Base-by-base conservation (phyloP, 208 protist genomes). In the Leptomonas pyrrhocoris region DNA sequence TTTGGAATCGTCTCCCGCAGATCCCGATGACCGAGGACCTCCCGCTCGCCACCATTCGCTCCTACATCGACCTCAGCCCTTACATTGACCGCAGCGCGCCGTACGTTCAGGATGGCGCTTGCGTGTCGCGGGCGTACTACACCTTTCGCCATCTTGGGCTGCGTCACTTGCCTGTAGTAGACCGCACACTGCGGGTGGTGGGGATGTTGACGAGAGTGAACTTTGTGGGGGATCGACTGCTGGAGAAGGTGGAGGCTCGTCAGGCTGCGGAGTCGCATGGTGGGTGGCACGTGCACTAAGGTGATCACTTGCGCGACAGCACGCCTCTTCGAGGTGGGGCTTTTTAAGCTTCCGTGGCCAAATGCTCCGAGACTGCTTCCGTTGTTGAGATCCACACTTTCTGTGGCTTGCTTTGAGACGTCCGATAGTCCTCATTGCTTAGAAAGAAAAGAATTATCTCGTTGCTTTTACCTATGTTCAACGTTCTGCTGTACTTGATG, bases 141-240 rank as follows among this genome's bases (percentile, higher is more conserved):
- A 74, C 94, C 25, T 95, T 95, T 54, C 77, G 87, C 16, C 81
- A 81, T 45, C 68, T 95, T 40, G 90, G 86, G 2, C 79, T 97
- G 51, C 85, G 93, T 21, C 93, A 95, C 51, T 66, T 97, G 40
- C 79, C 87, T 15, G 88, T 97, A 59, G 73, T 94, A 16, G 72
- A 93, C 66, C 50, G 70, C n/a, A 65, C 67, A n/a, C 31, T 85
- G 54, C 70, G 59, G 46, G 81, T 97, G 3, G 73, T 91, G 5
- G 93, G 93, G 27, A 92, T 97, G 21, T 70, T 97, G 34, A 92
- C 93, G 2, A 74, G 93, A 23, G 86, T 84, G 46, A 89, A 90
- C 63, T 79, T 95, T 45, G 74, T 89, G 8, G 82, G 73, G 16
- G 83, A 93, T 62, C 77, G 82, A 19, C 66, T 90, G 73, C 70